Evolutionary conservation across 306 rosid genomes (phyloP), one percentile per base, ranked within the genome.

Genomic region (Clitoria ternatea): DNA sequence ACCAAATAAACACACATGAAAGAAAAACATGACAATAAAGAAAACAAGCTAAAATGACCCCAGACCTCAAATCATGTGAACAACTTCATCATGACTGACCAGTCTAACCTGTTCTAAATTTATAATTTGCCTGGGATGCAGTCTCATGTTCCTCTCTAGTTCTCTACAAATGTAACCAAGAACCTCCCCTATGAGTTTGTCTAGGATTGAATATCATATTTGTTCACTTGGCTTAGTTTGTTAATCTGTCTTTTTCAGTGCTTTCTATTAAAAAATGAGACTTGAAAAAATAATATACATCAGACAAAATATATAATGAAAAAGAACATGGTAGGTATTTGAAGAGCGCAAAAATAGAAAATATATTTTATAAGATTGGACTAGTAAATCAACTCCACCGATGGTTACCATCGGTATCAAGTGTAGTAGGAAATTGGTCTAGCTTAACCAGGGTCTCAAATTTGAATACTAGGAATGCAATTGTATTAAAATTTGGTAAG

Each of bases 1-100:
- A 10, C 65, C 61, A 62, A 23, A 43, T 50, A 13, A 53, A 72
- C 26, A 32, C 3, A 69, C 2, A 61, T 30, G 1, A 60, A n/a
- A 13, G 1, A 60, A n/a, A 13, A 36, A 15, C 10, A 73, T 7
- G 37, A 29, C 30, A 56, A 20, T 26, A 33, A 17, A 53, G 19
- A 64, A 23, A 54, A 68, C 65, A 61, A 19, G 20, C 52, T 49
- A 52, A 73, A 45, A 75, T 29, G 55, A 37, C 35, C 65, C 7
- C 43, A 27, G 20, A 53, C 40, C 43, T 36, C 44, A 67, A 72
- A 56, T 43, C 14, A 40, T 6, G 30, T 11, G 6, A 39, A 30
- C 35, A 47, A 52, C 45, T 18, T 20, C 29, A 57, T 48, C 54
- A 62, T 24, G 15, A 50, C 6, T 24, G 15, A 50, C 6, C 15